Base-by-base conservation (phyloP, 306 rosid species). In the Prunus davidiana region DNA sequence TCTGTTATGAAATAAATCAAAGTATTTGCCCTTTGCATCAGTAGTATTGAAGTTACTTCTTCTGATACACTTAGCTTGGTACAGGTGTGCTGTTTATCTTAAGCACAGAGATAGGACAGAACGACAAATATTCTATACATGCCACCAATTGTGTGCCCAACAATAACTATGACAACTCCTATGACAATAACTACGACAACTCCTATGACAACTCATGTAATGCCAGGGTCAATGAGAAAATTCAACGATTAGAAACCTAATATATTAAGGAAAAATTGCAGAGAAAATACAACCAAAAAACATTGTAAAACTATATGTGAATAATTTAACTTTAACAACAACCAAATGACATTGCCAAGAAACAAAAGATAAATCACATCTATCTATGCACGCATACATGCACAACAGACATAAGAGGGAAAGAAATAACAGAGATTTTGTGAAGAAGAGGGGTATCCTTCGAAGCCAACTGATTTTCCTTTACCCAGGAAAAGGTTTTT, bases 331-430 rank as follows among this genome's bases (percentile, higher is more conserved):
- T 72, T 76, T 34, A 67, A 68, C 49, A 32, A 13, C 68, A 69
- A 63, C 77, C 56, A 56, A 75, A 76, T 43, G 43, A 47, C 22
- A 24, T 60, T 20, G 54, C 38, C 64, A 71, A 51, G 76, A 22
- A 38, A 13, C 56, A 19, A 3, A 38, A 75, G 55, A 50, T 46
- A n/a, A 60, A 43, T 32, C 28, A 14, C 71, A 79, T 51, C 49
- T 62, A 73, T 61, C 49, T 55, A 73, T 67, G 63, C 81, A 72
- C 19, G 46, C 79, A 79, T 71, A 81, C 78, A 79, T 81, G 74
- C 69, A 87, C 83, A 74, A 52, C 67, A 60, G 78, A 61, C 73
- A 18, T 30, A 62, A 62, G 46, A 72, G 74, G 34, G 56, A 69
- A 78, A 74, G 54, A 24, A 54, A 78, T 55, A 38, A 38, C 43